Evolutionary conservation across 148 eudicot species (phyloP).

Genomic region (Vaccinium corymbosum): DNA sequence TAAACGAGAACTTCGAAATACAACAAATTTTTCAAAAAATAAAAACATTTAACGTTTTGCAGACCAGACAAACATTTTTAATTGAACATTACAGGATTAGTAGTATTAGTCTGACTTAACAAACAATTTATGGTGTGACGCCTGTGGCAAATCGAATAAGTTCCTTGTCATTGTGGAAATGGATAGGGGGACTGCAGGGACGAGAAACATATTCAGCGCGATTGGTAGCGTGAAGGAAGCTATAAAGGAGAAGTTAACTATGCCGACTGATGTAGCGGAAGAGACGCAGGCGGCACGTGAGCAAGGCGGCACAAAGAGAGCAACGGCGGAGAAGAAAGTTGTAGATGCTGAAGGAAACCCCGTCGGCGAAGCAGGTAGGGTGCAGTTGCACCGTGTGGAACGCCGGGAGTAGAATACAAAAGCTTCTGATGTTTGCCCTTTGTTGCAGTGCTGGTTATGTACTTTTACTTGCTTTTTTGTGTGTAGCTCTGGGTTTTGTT

Average conservation of each 20-base stretch:
- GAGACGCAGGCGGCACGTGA: conserved; percentile 3
- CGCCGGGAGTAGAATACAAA: not conserved
- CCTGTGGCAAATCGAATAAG: not conserved
- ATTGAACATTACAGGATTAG: no score
- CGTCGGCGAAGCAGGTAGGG: conserved; percentile 33
- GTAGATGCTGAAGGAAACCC: conserved; percentile 36
- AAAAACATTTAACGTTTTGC: no score
- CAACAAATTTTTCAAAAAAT: no score
- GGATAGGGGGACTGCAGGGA: conserved; percentile 39
- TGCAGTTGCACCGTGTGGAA: not conserved
- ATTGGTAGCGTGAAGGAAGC: conserved; percentile 38
- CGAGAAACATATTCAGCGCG: conserved; percentile 34
- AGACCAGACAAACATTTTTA: no score
- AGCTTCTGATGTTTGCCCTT: not conserved
- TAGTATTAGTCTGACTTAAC: no score
- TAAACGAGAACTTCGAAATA: no score
- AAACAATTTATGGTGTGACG: no score
- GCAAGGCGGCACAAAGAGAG: conserved; percentile 11
- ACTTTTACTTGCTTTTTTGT: not conserved
- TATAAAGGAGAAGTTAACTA: conserved; percentile 44
- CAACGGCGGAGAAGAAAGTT: conserved; percentile 18
- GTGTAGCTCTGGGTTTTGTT: not conserved
- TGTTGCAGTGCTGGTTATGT: not conserved
- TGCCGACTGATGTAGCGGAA: conserved; percentile 25
- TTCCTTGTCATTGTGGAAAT: not conserved